These are phyloP conservation scores for Passiflora organensis DNA, from an alignment of 345 rosid genomes.

Conservation along the genomic window DNA sequence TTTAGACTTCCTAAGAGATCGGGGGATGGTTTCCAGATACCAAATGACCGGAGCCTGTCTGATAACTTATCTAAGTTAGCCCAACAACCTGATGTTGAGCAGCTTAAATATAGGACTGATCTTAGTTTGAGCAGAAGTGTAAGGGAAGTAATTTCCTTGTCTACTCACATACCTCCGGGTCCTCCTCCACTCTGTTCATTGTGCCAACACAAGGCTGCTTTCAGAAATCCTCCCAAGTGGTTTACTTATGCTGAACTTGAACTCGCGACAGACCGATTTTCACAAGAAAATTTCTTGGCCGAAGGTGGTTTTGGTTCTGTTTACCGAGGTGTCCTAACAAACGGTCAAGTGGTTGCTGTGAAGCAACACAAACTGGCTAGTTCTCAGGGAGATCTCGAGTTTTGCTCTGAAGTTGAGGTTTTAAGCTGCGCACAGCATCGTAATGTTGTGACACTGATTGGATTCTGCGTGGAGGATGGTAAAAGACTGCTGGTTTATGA, in stretches of 20 bases:
- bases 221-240: constrained; percentile 95
- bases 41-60: constrained; percentile 28
- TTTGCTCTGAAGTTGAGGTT: constrained; percentile 31
- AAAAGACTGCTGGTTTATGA: constrained; percentile 29
- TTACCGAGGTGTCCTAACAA: constrained; percentile 16
- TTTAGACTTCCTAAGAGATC: constrained; percentile 10
- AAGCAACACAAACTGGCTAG: constrained; percentile 97
- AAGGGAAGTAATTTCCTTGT: constrained; percentile 79
- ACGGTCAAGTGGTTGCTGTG: constrained; percentile 38
- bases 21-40: constrained; percentile 4
- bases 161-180: constrained; percentile 66
- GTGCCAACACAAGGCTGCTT: constrained; percentile 83
- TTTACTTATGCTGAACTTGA: constrained; percentile 89
- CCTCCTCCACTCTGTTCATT: constrained; percentile 97
- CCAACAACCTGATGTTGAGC: constrained; percentile 38
- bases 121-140: constrained; percentile 66
- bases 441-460: constrained; percentile 28
- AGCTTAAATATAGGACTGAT: constrained; percentile 37
- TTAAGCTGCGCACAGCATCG: constrained; percentile 27
- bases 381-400: constrained; percentile 80
- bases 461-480: constrained; percentile 27
- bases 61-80: constrained; percentile 43
- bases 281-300: constrained; percentile 66
- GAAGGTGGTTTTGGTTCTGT: constrained; percentile 32
- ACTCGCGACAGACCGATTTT: constrained; percentile 91